Percentiles rank a stretch among this genome's conserved stretches.
phyloP scores from a whole-genome alignment of 2,329 filamentous ascomycete species.

The Phyllosticta ampelicida region DNA sequence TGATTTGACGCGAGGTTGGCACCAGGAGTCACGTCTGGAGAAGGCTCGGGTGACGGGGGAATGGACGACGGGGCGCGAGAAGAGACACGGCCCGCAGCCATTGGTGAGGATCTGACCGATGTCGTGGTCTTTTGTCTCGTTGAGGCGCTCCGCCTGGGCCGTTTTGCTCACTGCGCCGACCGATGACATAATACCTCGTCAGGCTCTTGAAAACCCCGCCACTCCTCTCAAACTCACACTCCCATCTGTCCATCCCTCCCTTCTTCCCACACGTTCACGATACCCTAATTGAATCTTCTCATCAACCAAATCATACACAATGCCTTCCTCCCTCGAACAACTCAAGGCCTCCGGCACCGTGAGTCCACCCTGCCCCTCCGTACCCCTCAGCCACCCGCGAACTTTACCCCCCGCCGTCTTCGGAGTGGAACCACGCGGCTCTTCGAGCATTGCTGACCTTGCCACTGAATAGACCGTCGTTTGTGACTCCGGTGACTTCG shows the following conservation, averaged over 20 bases:
- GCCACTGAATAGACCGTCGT: constrained; percentile 62
- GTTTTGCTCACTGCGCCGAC: constrained; percentile 5
- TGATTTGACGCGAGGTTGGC: not conserved
- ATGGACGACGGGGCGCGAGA: too few species aligned
- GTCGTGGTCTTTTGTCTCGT: constrained; percentile 4
- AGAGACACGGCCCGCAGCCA: not conserved
- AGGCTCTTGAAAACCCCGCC: constrained; percentile 10
- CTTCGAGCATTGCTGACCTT: constrained; percentile 11
- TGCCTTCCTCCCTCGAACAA: constrained; percentile 89
- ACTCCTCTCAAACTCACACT: constrained; percentile 1
- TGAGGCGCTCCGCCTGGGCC: constrained; percentile 6
- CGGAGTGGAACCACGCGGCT: constrained; percentile 2
- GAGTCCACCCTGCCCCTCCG: constrained; percentile 38
- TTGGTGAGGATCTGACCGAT: not conserved
- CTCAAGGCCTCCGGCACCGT: constrained; percentile 95
- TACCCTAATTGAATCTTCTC: not conserved
- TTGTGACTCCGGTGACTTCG: constrained; percentile 78
- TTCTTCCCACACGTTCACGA: not conserved
- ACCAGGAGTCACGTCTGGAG: not conserved
- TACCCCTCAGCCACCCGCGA: constrained; percentile 8
- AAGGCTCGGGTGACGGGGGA: constrained; percentile 1
- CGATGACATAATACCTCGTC: constrained; percentile 3
- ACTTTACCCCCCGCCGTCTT: constrained; percentile 8
- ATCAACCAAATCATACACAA: constrained; percentile 29
- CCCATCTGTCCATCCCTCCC: not conserved